These are phyloP conservation scores for Barbarea vulgaris DNA, from an alignment of 345 rosid genomes.

Conservation along the genomic window DNA sequence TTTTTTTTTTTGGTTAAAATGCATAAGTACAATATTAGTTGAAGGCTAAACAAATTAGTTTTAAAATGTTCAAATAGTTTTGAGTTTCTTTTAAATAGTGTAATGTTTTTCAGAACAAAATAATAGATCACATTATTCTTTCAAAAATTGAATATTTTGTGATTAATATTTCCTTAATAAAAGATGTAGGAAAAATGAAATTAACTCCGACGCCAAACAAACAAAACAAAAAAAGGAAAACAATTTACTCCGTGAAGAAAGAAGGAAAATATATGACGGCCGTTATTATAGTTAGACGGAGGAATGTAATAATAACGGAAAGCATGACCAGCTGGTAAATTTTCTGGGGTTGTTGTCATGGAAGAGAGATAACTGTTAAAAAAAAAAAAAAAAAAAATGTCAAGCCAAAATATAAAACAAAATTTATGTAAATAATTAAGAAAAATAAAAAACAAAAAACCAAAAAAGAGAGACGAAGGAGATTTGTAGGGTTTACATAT, in stretches of 20 bases:
- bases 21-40: no score
- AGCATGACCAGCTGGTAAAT: slow-evolving; percentile 16
- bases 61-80: neutral
- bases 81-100: neutral
- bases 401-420: neutral
- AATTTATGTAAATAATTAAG: neutral
- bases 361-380: slow-evolving; percentile 28
- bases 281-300: slow-evolving; percentile 38
- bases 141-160: neutral
- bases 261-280: slow-evolving; percentile 24
- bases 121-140: neutral
- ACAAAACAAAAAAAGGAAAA: neutral
- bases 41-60: neutral
- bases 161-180: neutral
- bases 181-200: neutral
- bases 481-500: slow-evolving; percentile 42
- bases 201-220: neutral
- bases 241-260: slow-evolving; percentile 26
- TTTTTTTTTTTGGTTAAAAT: no score
- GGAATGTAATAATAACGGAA: slow-evolving; percentile 17
- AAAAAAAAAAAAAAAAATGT: neutral
- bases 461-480: neutral
- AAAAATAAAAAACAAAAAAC: neutral
- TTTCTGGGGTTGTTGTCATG: slow-evolving; percentile 26
- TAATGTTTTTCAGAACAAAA: neutral